Conservation (phyloP, 176 grass and related monocot species). For the Musa beccarii region DNA sequence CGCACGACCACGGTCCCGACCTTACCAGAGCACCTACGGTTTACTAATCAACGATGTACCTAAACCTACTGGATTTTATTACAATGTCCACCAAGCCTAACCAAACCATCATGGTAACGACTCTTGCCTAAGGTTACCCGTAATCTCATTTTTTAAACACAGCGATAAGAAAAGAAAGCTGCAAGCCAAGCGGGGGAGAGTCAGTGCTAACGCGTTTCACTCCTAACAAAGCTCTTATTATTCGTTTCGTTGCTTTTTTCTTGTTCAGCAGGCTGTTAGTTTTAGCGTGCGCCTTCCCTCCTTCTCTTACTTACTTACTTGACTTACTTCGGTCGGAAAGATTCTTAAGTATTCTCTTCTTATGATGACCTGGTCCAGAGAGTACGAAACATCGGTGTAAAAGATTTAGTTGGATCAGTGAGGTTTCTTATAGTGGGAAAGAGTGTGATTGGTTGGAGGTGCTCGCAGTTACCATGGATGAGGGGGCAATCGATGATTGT, state of each 20-base stretch:
- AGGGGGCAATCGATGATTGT: too few species aligned
- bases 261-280: not conserved
- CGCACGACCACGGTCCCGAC: not conserved
- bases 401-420: not conserved
- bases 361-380: constrained; percentile 1
- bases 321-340: not conserved
- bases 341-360: not conserved
- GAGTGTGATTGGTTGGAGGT: not conserved
- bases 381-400: constrained; percentile 3
- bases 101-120: too few species aligned
- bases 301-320: not conserved
- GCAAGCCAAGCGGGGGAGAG: too few species aligned
- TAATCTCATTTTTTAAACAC: too few species aligned
- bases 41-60: not conserved
- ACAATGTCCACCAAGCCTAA: too few species aligned
- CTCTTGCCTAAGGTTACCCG: too few species aligned
- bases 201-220: too few species aligned
- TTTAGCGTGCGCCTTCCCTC: not conserved
- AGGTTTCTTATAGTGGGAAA: not conserved
- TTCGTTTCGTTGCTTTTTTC: not conserved
- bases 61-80: too few species aligned
- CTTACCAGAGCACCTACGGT: not conserved
- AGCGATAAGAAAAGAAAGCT: too few species aligned
- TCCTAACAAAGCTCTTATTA: too few species aligned
- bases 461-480: too few species aligned